Percentiles rank a stretch among this genome's conserved stretches.
Conservation (phyloP, 2,329 filamentous ascomycete species). For the Cordyceps fumosorosea region DNA sequence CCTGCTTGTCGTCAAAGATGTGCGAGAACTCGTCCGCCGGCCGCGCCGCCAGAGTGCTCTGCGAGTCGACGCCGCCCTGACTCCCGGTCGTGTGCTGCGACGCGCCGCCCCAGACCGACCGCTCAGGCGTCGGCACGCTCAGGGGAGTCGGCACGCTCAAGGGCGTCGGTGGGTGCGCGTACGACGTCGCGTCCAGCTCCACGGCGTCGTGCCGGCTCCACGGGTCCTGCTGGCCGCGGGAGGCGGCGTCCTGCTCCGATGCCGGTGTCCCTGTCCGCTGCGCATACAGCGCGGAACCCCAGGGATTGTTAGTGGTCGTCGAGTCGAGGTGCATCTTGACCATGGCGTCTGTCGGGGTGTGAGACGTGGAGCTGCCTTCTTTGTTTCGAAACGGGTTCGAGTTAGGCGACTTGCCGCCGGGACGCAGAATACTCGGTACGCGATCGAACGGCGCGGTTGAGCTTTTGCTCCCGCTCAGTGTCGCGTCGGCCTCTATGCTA, state of each 20-base stretch:
- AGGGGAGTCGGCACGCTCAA: conserved; percentile 21
- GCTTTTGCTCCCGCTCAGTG: background rate
- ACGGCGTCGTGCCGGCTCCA: conserved; percentile 22
- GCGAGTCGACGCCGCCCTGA: conserved; percentile 1
- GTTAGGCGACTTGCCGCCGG: conserved; percentile 28
- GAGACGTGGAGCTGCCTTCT: conserved; percentile 27
- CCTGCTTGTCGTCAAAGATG: conserved; percentile 33
- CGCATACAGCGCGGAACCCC: conserved; percentile 24
- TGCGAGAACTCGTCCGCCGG: conserved; percentile 24
- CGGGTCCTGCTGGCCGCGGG: conserved; percentile 24
- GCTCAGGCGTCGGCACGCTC: conserved; percentile 19
- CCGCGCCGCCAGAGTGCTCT: conserved; percentile 14
- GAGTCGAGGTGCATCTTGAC: conserved; percentile 38
- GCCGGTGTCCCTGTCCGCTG: conserved; percentile 1
- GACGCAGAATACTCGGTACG: conserved; percentile 15
- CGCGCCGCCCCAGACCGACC: conserved; percentile 36
- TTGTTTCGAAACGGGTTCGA: conserved; percentile 51
- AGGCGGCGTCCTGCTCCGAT: conserved; percentile 11
- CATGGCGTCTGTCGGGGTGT: conserved; percentile 31
- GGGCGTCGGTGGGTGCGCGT: conserved; percentile 29
- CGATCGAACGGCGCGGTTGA: background rate
- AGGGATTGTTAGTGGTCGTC: conserved; percentile 31
- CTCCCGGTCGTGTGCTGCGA: conserved; percentile 21
- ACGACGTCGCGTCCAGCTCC: conserved; percentile 27
- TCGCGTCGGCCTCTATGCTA: background rate